phyloP scores from a whole-genome alignment of 768 basidiomycete species.

The Omphalotus guepiniiformis region DNA sequence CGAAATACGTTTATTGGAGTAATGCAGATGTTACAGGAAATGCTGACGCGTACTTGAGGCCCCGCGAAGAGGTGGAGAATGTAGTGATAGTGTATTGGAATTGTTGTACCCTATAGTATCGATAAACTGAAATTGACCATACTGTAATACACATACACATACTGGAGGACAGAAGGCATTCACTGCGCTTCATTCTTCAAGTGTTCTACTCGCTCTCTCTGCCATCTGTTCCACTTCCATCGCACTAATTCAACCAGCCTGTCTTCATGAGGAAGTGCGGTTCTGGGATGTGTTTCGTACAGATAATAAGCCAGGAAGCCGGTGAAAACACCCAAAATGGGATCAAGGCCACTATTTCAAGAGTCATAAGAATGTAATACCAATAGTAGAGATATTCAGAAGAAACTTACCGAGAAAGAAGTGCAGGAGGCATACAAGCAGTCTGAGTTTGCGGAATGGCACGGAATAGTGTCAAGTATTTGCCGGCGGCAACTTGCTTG shows the following conservation, averaged over 20 bases:
- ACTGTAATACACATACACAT: no score
- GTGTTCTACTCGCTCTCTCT: background rate
- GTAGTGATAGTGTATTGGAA: no score
- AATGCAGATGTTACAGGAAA: constrained; percentile 42
- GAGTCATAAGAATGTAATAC: constrained; percentile 9
- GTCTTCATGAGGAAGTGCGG: constrained; percentile 52
- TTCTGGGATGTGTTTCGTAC: constrained; percentile 76
- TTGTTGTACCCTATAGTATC: no score
- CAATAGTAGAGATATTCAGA: no score
- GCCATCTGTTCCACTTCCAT: constrained; percentile 62
- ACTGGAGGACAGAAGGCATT: background rate
- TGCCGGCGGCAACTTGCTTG: background rate
- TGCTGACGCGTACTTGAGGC: constrained; percentile 23
- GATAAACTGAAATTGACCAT: no score
- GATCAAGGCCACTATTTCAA: constrained; percentile 55
- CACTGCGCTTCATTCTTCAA: background rate
- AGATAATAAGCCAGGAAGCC: constrained; percentile 77
- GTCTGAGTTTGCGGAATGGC: background rate
- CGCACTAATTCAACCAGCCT: constrained; percentile 48
- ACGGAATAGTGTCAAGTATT: background rate
- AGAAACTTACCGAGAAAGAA: constrained; percentile 50
- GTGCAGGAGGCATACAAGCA: constrained; percentile 39
- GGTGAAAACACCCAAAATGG: constrained; percentile 72
- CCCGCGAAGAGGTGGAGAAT: background rate
- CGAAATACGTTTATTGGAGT: constrained; percentile 42